Conservation (phyloP, 1,139 yeast species). For the Meyerozyma guilliermondii region DNA sequence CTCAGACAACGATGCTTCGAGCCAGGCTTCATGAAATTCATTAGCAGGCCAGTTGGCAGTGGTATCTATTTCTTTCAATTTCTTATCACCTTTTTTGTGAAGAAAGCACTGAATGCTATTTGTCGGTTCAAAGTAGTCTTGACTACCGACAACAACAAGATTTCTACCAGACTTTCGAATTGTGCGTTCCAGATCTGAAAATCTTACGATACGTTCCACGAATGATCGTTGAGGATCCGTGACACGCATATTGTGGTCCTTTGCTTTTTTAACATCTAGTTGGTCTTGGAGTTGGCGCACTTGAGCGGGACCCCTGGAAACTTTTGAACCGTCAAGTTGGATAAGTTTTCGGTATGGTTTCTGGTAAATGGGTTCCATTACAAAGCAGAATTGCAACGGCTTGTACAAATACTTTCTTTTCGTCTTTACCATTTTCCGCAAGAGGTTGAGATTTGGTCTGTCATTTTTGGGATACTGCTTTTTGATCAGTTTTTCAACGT, state of each 20-base stretch:
- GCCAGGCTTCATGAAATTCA: conserved; percentile 8
- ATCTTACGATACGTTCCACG: conserved; percentile 16
- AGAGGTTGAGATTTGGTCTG: conserved; percentile 6
- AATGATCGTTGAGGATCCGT: conserved; percentile 13
- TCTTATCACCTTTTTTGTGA: neutral
- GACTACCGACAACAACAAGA: conserved; percentile 9
- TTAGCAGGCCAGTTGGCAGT: conserved; percentile 7
- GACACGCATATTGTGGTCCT: neutral
- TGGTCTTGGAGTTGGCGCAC: neutral
- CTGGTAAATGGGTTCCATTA: conserved; percentile 10
- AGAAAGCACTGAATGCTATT: conserved; percentile 1
- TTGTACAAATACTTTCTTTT: conserved; percentile 19
- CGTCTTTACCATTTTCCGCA: conserved; percentile 13
- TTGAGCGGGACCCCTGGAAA: too few relatives aligned
- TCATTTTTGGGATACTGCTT: neutral
- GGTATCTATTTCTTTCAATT: conserved; percentile 8
- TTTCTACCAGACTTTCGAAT: conserved; percentile 13
- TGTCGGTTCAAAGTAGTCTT: conserved; percentile 2
- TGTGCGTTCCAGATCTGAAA: conserved; percentile 13
- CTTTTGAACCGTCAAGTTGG: neutral
- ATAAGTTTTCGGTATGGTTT: neutral
- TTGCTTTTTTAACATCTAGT: neutral
- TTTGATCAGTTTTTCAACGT: conserved; percentile 3
- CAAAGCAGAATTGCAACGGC: conserved; percentile 26
- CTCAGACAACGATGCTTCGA: conserved; percentile 9